Evolutionary conservation across 495 filamentous ascomycete species (phyloP).

Genomic region (Schizothecium vesticola): DNA sequence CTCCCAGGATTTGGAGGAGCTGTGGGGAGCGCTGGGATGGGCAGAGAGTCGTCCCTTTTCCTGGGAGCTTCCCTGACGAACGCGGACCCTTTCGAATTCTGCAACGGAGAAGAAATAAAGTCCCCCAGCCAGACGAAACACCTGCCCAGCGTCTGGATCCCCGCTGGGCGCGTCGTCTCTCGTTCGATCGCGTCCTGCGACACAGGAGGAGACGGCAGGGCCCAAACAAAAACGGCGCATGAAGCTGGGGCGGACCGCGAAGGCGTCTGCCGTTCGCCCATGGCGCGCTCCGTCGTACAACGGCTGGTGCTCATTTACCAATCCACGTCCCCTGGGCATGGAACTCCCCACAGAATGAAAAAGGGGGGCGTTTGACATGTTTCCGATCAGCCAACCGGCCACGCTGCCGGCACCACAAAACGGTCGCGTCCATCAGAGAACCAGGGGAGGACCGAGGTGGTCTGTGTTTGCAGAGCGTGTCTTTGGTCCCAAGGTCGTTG

Average conservation of each 20-base stretch:
- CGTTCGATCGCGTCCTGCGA: conserved; percentile 15
- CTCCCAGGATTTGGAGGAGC: neutral
- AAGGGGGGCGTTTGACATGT: conserved; percentile 8
- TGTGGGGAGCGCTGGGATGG: neutral
- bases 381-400: conserved; percentile 3
- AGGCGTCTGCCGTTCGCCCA: conserved; percentile 3
- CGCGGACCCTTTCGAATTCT: neutral
- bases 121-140: neutral
- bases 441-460: neutral
- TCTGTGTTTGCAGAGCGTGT: neutral
- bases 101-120: neutral
- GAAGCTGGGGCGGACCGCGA: conserved; percentile 2
- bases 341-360: conserved; percentile 10
- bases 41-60: neutral
- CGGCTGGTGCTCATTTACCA: conserved; percentile 20
- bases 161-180: neutral
- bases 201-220: neutral
- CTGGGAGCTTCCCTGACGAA: too few relatives aligned
- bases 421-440: neutral
- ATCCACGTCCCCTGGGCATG: conserved; percentile 4
- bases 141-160: neutral
- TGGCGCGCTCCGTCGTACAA: conserved; percentile 9
- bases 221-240: conserved; percentile 11
- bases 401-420: neutral
- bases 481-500: neutral